Conservation (phyloP, 352 stramenopile genomes). For the Pythium sukuiense region DNA sequence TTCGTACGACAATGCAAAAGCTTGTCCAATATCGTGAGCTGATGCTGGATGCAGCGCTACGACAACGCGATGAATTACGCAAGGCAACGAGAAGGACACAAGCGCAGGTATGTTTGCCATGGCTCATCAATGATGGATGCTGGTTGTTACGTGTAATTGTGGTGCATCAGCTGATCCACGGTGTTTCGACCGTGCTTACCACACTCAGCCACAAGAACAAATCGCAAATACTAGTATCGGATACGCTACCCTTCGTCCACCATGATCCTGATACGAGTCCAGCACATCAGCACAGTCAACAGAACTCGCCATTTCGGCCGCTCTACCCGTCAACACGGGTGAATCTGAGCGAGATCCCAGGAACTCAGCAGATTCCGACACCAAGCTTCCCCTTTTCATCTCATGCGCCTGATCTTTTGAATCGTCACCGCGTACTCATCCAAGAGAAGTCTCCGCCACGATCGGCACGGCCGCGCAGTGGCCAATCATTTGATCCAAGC, state of each 20-base stretch:
- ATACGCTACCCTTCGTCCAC: conserved; percentile 15
- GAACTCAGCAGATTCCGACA: conserved; percentile 61
- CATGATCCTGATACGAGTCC: conserved; percentile 24
- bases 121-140: not conserved
- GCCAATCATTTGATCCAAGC: not conserved
- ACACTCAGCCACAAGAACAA: conserved; percentile 45
- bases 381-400: conserved; percentile 30
- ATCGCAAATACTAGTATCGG: conserved; percentile 10
- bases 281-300: conserved; percentile 25
- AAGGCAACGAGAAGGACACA: conserved; percentile 38
- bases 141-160: not conserved
- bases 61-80: conserved; percentile 28
- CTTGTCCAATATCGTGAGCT: conserved; percentile 41
- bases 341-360: conserved; percentile 51
- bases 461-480: not conserved
- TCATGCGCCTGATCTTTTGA: not conserved
- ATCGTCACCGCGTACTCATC: not conserved
- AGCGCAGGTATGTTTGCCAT: conserved; percentile 33
- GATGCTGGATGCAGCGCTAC: conserved; percentile 31
- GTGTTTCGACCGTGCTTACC: conserved; percentile 48
- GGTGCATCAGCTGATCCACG: conserved; percentile 45
- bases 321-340: conserved; percentile 50
- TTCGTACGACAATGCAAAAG: conserved; percentile 44
- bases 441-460: not conserved
- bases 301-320: conserved; percentile 24